Evolutionary conservation across 164 flowering plant species (phyloP).

Genomic region (Cinnamomum micranthum): DNA sequence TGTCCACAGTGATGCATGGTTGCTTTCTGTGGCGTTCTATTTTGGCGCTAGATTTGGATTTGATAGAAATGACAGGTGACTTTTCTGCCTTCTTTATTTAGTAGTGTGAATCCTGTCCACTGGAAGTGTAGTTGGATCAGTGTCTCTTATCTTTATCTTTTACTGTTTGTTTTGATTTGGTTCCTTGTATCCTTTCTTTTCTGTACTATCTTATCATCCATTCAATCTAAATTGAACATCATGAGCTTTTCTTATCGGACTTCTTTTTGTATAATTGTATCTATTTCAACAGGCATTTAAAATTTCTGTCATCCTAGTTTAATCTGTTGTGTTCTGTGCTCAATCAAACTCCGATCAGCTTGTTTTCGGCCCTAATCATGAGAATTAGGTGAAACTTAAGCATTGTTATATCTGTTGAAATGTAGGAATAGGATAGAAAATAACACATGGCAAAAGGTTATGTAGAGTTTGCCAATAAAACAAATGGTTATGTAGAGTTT

Average conservation of each 20-base stretch:
- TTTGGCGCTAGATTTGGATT: conserved; percentile 77
- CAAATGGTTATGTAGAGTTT: not conserved
- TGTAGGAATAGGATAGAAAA: not conserved
- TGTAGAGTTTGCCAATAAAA: not conserved
- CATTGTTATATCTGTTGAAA: too few relatives aligned
- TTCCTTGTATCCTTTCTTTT: not conserved
- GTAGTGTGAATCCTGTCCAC: not conserved
- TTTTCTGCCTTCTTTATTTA: not conserved
- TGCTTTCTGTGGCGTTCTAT: conserved; percentile 73
- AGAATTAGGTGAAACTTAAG: not conserved
- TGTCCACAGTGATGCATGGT: conserved; percentile 92
- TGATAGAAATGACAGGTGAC: conserved; percentile 62
- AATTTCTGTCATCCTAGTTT: not conserved
- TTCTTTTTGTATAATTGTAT: not conserved
- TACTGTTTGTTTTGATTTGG: not conserved
- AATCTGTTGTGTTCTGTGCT: not conserved
- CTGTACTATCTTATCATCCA: not conserved
- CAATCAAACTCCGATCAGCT: not conserved
- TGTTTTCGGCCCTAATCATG: not conserved
- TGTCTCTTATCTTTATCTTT: not conserved
- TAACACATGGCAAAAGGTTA: not conserved
- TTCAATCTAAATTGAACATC: not conserved
- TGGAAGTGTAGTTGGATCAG: not conserved
- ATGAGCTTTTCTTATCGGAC: not conserved
- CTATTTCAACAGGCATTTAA: not conserved